A percentile compares a stretch with the other conserved stretches of the same genome.
Conservation (phyloP, 768 basidiomycete species). For the Ramaria rubella region DNA sequence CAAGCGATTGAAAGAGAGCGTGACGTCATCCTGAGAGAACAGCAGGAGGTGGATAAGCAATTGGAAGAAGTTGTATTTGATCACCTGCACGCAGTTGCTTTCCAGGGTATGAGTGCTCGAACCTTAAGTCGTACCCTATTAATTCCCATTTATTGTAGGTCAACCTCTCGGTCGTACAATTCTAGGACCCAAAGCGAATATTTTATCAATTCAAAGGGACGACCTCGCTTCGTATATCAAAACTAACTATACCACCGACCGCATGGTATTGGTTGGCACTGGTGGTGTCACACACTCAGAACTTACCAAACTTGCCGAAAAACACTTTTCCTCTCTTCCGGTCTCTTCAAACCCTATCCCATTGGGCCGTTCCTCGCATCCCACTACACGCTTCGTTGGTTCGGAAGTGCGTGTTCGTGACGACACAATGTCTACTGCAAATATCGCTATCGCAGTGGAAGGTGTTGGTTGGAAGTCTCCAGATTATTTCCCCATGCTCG, state of each 20-base stretch:
- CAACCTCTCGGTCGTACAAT: constrained; percentile 96
- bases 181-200: constrained; percentile 93
- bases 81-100: constrained; percentile 94
- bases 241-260: constrained; percentile 97
- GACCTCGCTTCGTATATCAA: constrained; percentile 90
- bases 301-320: constrained; percentile 91
- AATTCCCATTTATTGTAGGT: constrained; percentile 37
- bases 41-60: constrained; percentile 99
- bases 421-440: constrained; percentile 80
- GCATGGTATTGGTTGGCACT: constrained; percentile 97
- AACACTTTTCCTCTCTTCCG: constrained; percentile 86
- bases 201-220: constrained; percentile 87
- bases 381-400: constrained; percentile 80
- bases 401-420: constrained; percentile 95
- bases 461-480: constrained; percentile 97
- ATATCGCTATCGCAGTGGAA: constrained; percentile 95
- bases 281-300: constrained; percentile 91
- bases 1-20: constrained; percentile 90
- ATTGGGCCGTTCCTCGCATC: constrained; percentile 71
- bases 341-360: constrained; percentile 83
- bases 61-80: constrained; percentile 98
- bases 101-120: constrained; percentile 63
- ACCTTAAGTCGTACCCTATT: constrained; percentile 7
- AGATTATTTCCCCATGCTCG: constrained; percentile 99
- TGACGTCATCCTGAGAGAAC: constrained; percentile 93